Evolutionary conservation across 257 asterid genomes (phyloP).

Genomic region (Solanum lignicaule): DNA sequence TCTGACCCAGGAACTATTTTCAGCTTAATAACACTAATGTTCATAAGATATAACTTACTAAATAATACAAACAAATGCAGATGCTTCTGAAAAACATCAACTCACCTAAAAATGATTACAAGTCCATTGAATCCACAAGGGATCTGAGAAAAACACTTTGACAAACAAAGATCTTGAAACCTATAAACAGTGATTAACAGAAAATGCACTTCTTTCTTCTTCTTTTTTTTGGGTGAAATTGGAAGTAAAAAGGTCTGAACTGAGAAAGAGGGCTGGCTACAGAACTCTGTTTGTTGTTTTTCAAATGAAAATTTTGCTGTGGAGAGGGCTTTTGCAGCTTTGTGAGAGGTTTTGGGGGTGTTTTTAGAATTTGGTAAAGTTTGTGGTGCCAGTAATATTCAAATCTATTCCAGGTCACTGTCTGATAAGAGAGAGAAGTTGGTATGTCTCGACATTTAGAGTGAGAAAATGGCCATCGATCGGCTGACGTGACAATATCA

Average conservation of each 20-base stretch:
- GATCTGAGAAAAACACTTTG: slow-evolving; percentile 13
- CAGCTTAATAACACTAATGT: not conserved
- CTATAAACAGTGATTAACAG: not conserved
- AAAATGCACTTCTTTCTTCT: not conserved
- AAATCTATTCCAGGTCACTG: slow-evolving; percentile 20
- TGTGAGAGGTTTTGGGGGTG: not conserved
- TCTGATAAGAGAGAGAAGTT: not conserved
- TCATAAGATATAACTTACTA: not conserved
- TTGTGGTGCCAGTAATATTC: slow-evolving; percentile 10
- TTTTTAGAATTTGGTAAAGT: not conserved
- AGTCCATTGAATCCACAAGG: slow-evolving; percentile 15
- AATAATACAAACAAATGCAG: slow-evolving; percentile 1
- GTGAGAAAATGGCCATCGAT: not conserved
- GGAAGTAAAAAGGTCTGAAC: not conserved
- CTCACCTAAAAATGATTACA: slow-evolving; percentile 21
- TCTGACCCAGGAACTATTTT: not conserved
- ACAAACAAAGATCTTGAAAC: not conserved
- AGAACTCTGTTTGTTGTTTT: no score
- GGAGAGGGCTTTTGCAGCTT: not conserved
- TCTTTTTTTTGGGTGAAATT: not conserved
- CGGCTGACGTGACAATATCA: not conserved
- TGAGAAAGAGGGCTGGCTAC: not conserved
- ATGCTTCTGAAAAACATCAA: not conserved
- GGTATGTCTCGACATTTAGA: not conserved
- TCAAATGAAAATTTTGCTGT: not conserved